Base-by-base conservation (phyloP, 2,329 filamentous ascomycete species). In the Beauveria varroae region DNA sequence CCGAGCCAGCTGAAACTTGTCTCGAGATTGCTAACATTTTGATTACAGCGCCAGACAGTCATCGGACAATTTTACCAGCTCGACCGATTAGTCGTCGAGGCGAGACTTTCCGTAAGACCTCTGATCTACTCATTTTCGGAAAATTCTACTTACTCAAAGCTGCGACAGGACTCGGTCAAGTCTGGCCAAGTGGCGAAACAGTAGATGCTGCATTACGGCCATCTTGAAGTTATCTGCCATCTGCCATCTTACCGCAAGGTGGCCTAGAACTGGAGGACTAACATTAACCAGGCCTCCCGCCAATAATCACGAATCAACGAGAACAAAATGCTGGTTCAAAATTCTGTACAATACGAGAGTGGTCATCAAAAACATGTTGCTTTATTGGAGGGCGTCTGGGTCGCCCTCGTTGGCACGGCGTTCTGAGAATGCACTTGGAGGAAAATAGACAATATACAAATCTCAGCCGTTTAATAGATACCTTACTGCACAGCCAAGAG, bases 11-110 rank as follows among this genome's bases (percentile, higher is more conserved):
- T 26, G 22, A 5, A 1, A 22, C n/a, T 41, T 12, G 16, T 30
- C 12, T 47, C 5, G 37, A 26, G 22, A 28, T 26, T n/a, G 56
- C 63, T 65, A 59, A 66, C 57, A 7, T 63, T 1, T 24, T 50
- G 51, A 44, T 22, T 49, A 56, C 57, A 98, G 95, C 88, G 95
- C 73, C 95, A 98, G 88, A 96, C 93, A 12, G 83, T 95, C 56
- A 86, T 99, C 71, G 96, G 92, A 72, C 90, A 96, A 73, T 98
- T 98, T 77, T 98, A 91, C 78, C 90, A 97, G 76, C 75, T 96
- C 64, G 93, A 98, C 72, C 83, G 86, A 71, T 82, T 99, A 75
- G 95, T 99, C 16, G 90, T 99, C 0, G 95, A 99, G 76, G 90
- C 90, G 20, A 88, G 90, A 63, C 88, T 91, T 74, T 86, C 88